Percentiles rank a stretch among this genome's conserved stretches.
phyloP scores from a whole-genome alignment of 1,139 yeast species.

The Kodamaea arcana region DNA sequence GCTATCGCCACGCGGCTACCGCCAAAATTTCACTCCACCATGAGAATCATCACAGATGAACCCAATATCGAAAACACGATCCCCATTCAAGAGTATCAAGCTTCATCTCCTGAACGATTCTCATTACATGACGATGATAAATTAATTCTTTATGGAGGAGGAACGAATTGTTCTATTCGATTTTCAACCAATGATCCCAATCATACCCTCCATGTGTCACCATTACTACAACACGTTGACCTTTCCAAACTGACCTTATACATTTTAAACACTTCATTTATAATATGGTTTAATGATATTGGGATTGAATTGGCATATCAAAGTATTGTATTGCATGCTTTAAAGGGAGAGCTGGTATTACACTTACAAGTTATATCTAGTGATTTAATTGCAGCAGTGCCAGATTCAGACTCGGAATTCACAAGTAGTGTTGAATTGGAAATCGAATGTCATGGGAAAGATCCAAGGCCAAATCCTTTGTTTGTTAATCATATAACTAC shows the following conservation, averaged over 20 bases:
- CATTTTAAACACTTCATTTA: slow-evolving; percentile 36
- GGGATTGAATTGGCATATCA: slow-evolving; percentile 44
- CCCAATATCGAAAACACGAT: slow-evolving; percentile 45
- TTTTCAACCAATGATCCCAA: slow-evolving; percentile 17
- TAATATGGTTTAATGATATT: slow-evolving; percentile 32
- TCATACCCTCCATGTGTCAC: slow-evolving; percentile 11
- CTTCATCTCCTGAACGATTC: slow-evolving; percentile 40
- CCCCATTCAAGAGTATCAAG: slow-evolving; percentile 28
- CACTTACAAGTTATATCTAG: slow-evolving; percentile 32
- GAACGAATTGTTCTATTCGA: slow-evolving; percentile 15
- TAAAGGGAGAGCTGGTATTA: slow-evolving; percentile 22
- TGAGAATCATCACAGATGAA: slow-evolving; percentile 24
- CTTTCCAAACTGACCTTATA: slow-evolving; percentile 22
- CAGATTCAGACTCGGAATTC: slow-evolving; percentile 13
- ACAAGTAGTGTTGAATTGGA: slow-evolving; percentile 19
- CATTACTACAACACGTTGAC: slow-evolving; percentile 11
- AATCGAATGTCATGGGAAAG: slow-evolving; percentile 8
- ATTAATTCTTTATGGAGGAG: slow-evolving; percentile 41
- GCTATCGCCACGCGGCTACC: no score
- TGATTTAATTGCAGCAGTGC: slow-evolving; percentile 13
- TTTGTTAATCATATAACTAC: slow-evolving; percentile 9
- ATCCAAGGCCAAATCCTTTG: slow-evolving; percentile 6
- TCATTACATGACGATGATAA: slow-evolving; percentile 40
- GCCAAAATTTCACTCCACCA: not conserved
- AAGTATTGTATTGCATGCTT: slow-evolving; percentile 35